Base-by-base conservation (phyloP, 306 rosid species). In the Pterocarpus macrocarpus region DNA sequence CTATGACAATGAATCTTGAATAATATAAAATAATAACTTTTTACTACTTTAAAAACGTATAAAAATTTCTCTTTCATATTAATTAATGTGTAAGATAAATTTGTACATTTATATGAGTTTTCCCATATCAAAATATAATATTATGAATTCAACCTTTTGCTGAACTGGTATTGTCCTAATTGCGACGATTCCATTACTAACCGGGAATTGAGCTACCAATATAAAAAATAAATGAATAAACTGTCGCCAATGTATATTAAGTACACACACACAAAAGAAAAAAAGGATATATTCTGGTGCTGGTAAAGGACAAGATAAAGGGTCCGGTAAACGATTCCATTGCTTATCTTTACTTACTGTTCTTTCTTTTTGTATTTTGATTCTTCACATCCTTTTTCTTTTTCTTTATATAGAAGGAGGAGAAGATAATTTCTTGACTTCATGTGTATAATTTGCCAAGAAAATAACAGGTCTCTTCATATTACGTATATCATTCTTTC, bases 241-340 rank as follows among this genome's bases (percentile, higher is more conserved):
- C 5, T 33, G 8, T 9, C 9, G 5, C 3, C 43, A 50, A 70
- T 32, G 62, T 9, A 3, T 14, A 14, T 3, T 16, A 13, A 15
- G 5, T 11, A 2, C 1, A 9, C 5, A 75, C 3, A 53, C 2
- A 22, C 9, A n/a, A 53, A 53, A 4, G 15, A 63, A 16, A 64
- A 43, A 2, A 16, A 12, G 63, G 73, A 47, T 49, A 34, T 76
- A 76, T 64, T 47, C 64, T 3, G 2, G 4, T 76, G 71, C 36
- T 47, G 30, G 13, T 63, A 47, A 30, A 63, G 80, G 35, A n/a
- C 62, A 16, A 9, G 6, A 47, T n/a, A 45, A 4, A 45, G 35
- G 71, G 71, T 76, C 63, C 63, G 32, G 17, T 32, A 45, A 62
- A 47, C 22, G 71, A 63, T 76, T 63, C 62, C 62, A 1, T n/a